Base-by-base conservation (phyloP, 352 stramenopile genomes). In the Phytophthora colocasiae region DNA sequence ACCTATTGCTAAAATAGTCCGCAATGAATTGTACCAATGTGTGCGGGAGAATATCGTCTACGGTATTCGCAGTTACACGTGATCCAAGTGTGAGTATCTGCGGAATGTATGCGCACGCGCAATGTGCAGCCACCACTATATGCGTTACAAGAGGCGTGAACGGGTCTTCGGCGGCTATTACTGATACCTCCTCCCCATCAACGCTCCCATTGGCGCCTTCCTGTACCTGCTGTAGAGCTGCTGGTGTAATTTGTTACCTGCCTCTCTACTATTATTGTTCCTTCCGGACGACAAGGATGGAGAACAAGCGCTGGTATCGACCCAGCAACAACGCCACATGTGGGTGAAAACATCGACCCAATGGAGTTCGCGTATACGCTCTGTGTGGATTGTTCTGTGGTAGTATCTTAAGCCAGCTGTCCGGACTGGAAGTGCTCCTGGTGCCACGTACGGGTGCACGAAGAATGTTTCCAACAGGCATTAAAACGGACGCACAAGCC, bases 271-370 rank as follows among this genome's bases (percentile, higher is more conserved):
- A n/a, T n/a, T 19, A 51, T 29, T 72, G 63, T 54, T 12, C 34
- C 73, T 31, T 69, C n/a, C 63, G 8, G 63, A 59, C 29, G 44
- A 54, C 26, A 67, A 66, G 29, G 53, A 64, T 3, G 40, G 14
- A 56, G 36, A 54, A 4, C 34, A 34, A 14, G 38, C 38, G 15
- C 40, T 74, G 11, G 4, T 38, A 15, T 32, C 57, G 19, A 52
- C 52, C 27, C 57, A 74, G 51, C 61, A 66, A 22, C 75, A 88
- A 44, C 57, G 63, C 15, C 85, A 93, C 53, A 71, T 92, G 53
- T 94, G 84, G 84, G 74, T 93, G 48, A 92, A 93, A 95, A 95
- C 54, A 93, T 92, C 39, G 87, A 95, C 54, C 83, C 85, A 2
- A 90, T 91, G 76, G 87, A 93, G 87, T 52, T 84, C 85, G 3